phyloP scores from a whole-genome alignment of 2,329 filamentous ascomycete species.

The Neonectria coccinea region DNA sequence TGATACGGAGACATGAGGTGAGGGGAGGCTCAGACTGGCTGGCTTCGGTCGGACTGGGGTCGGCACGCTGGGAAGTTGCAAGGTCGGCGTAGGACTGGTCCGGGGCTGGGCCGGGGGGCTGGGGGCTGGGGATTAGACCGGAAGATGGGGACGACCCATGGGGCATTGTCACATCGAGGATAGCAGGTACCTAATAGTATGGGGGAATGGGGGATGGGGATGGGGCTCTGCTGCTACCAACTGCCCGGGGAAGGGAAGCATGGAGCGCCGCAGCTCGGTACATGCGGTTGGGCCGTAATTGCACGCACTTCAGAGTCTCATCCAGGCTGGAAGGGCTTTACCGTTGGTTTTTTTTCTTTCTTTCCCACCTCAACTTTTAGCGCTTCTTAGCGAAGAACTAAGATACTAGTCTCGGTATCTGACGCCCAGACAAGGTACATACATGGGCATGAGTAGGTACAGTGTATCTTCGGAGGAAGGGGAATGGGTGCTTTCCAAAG shows the following conservation, averaged over 20 bases:
- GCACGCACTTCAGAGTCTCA: not conserved
- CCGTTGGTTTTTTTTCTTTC: not conserved
- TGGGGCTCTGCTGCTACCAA: slow-evolving; percentile 41
- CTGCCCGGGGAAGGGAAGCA: slow-evolving; percentile 19
- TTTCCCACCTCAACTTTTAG: slow-evolving; percentile 3
- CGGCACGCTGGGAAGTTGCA: slow-evolving; percentile 26
- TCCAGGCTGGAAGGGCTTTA: not conserved
- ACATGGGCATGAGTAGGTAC: no score
- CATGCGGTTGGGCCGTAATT: slow-evolving; percentile 17
- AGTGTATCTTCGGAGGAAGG: no score
- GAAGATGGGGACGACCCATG: slow-evolving; percentile 20
- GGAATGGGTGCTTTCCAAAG: no score
- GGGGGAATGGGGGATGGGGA: slow-evolving; percentile 42
- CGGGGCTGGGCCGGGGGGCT: slow-evolving; percentile 40
- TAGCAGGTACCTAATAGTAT: slow-evolving; percentile 28
- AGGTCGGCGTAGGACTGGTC: slow-evolving; percentile 36
- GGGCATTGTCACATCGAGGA: slow-evolving; percentile 15
- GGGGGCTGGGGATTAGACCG: slow-evolving; percentile 23
- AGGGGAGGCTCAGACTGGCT: slow-evolving; percentile 29
- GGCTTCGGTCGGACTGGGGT: slow-evolving; percentile 31
- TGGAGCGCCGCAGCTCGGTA: slow-evolving; percentile 33
- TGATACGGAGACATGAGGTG: slow-evolving; percentile 32
- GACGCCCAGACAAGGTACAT: not conserved
- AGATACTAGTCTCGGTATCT: not conserved
- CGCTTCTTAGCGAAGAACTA: slow-evolving; percentile 5